Evolutionary conservation across 2,329 filamentous ascomycete genomes (phyloP), one percentile per base, ranked within the genome.

Genomic region (Monilinia laxa): DNA sequence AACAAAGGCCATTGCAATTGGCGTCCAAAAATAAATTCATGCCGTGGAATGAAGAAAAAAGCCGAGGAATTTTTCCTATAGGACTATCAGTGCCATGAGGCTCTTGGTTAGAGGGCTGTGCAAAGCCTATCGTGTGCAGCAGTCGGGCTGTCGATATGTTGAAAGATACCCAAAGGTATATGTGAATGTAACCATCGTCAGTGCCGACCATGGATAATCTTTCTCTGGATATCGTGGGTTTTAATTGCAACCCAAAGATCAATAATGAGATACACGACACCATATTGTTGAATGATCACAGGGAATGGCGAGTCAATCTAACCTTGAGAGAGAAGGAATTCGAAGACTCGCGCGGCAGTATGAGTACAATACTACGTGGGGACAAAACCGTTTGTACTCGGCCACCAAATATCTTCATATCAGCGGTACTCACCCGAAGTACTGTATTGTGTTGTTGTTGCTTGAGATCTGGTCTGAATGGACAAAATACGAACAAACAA

Each of bases 11-110:
- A 35, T 47, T 58, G 4, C 11, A 1, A 35, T 47, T 58, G 18
- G 25, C 35, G 18, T n/a, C 40, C 40, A 47, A 59, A 47, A 59
- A 59, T 59, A 59, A 47, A 49, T 16, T 11, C 18, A 47, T 31
- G 4, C 7, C 2, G 18, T 63, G 38, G 10, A 25, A 60, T 11
- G 12, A 42, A 9, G 23, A 35, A 18, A 51, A 35, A 23, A 16
- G 18, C 45, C 31, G 60, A 55, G 31, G 35, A 45, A 55, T 55
- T 31, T 28, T 28, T 63, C 51, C 60, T 63, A 55, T 55, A 63
- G 49, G 49, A n/a, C 49, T 63, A 23, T 45, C 40, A 20, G 60
- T 16, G 31, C 5, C 5, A n/a, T 45, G 25, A 63, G 60, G 51
- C 23, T 63, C 51, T 23, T 38, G 20, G 11, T 53, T 35, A n/a